Evolutionary conservation across 2,329 filamentous ascomycete species (phyloP).

Genomic region (Scopulariopsis brevicaulis): DNA sequence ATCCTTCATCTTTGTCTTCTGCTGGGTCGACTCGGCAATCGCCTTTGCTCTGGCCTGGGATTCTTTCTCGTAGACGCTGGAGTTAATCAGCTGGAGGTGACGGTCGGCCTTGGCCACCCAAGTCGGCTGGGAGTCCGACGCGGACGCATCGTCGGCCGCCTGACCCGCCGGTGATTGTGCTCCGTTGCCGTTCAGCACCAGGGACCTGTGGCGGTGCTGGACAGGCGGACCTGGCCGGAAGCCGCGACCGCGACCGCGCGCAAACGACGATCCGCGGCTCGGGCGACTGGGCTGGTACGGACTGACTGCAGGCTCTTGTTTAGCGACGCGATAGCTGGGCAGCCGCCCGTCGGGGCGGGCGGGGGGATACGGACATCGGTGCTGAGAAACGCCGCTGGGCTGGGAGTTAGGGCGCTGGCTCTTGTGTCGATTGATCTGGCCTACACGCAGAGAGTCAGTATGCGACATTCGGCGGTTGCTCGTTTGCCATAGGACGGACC

Average conservation of each 20-base stretch:
- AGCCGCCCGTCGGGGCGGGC: background rate
- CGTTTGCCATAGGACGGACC: constrained; percentile 20
- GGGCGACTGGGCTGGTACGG: constrained; percentile 1
- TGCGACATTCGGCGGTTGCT: background rate
- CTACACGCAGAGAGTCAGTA: constrained; percentile 24
- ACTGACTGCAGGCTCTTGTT: background rate
- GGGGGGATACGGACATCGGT: constrained; percentile 21
- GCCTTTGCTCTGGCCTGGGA: constrained; percentile 56
- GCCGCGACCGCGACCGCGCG: constrained; percentile 5
- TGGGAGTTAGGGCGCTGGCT: constrained; percentile 31
- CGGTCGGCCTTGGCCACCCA: constrained; percentile 68
- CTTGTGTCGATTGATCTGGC: constrained; percentile 72
- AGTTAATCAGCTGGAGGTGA: constrained; percentile 75
- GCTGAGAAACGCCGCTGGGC: constrained; percentile 14
- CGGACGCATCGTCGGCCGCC: constrained; percentile 13
- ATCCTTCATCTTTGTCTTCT: constrained; percentile 41
- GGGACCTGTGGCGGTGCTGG: constrained; percentile 36
- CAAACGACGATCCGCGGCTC: background rate
- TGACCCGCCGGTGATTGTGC: constrained; percentile 10
- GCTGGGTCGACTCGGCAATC: constrained; percentile 56
- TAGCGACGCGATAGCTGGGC: background rate
- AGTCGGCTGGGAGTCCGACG: constrained; percentile 24
- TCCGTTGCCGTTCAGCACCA: constrained; percentile 46
- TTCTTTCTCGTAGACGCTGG: constrained; percentile 65
- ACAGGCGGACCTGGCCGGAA: constrained; percentile 19